Conservation (phyloP, 257 asterid genomes). For the Scutellaria barbata region DNA sequence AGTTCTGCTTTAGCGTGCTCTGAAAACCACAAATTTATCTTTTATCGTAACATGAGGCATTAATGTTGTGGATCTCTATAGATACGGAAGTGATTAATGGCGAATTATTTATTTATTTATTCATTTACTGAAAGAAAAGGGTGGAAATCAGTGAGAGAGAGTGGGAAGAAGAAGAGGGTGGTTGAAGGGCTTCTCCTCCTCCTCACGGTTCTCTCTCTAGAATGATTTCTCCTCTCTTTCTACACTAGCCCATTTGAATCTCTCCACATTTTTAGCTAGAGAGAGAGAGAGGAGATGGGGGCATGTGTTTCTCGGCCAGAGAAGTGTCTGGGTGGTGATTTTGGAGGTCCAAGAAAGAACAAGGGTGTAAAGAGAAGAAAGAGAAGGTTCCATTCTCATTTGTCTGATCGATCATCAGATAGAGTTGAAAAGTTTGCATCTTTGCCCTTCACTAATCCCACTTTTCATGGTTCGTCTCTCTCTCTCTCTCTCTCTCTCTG, state of each 20-base stretch:
- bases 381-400: conserved; percentile 52
- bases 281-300: conserved; percentile 61
- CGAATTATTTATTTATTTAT: not conserved
- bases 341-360: conserved; percentile 54
- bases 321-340: conserved; percentile 67
- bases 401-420: conserved; percentile 60
- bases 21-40: conserved; percentile 19
- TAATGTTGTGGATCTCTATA: conserved; percentile 36
- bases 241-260: not conserved
- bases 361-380: conserved; percentile 52
- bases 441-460: conserved; percentile 59
- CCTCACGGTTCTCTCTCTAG: conserved; percentile 40
- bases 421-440: conserved; percentile 55
- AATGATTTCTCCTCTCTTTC: conserved; percentile 26
- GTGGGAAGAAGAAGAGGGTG: conserved; percentile 24
- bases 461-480: conserved; percentile 54
- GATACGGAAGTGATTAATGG: conserved; percentile 25
- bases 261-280: too few relatives aligned
- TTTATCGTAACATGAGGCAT: conserved; percentile 1
- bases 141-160: conserved; percentile 17
- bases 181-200: conserved; percentile 35
- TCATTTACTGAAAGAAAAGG: conserved; percentile 1
- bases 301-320: conserved; percentile 80
- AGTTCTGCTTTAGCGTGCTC: conserved; percentile 20
- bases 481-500: not conserved